Percentiles rank a stretch among this genome's conserved stretches.
Conservation (phyloP, 768 basidiomycete genomes). For the Lanmaoa rubissima region DNA sequence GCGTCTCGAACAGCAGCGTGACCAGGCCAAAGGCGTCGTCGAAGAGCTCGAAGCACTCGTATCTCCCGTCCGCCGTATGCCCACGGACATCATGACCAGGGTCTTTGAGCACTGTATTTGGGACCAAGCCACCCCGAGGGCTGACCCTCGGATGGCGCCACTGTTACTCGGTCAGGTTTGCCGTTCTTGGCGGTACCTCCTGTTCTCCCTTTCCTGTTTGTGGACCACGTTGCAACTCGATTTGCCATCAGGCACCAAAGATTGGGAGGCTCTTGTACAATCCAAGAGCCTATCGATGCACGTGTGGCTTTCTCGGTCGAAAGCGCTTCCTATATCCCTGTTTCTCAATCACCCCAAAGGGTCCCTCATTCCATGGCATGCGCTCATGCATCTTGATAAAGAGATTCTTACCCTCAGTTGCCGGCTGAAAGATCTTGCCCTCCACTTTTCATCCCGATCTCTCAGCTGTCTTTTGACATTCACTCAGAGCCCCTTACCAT, state of each 20-base stretch:
- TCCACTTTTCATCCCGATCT: conserved; percentile 25
- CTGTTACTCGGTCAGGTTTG: conserved; percentile 31
- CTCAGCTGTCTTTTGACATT: conserved; percentile 29
- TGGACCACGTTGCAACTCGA: conserved; percentile 27
- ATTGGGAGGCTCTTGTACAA: conserved; percentile 29
- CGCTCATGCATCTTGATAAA: conserved; percentile 31
- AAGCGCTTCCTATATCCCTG: conserved; percentile 29
- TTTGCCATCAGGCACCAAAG: conserved; percentile 15
- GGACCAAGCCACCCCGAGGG: conserved; percentile 8
- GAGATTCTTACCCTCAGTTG: conserved; percentile 27
- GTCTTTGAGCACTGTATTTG: conserved; percentile 25
- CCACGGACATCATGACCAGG: conserved; percentile 29
- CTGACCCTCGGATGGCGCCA: conserved; percentile 17
- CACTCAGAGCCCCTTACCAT: conserved; percentile 24
- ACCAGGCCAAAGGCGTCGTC: conserved; percentile 11
- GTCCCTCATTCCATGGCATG: conserved; percentile 22
- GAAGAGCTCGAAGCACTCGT: conserved; percentile 27
- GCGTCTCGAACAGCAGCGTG: conserved; percentile 18
- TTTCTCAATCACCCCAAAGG: conserved; percentile 23
- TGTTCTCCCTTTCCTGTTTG: conserved; percentile 28
- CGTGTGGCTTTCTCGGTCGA: conserved; percentile 31
- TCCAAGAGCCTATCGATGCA: conserved; percentile 29
- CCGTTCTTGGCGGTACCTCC: conserved; percentile 30
- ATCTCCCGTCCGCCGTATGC: conserved; percentile 32
- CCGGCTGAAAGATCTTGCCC: conserved; percentile 19